Conservation (phyloP, 306 rosid genomes). For the Sphenostylis stenocarpa region DNA sequence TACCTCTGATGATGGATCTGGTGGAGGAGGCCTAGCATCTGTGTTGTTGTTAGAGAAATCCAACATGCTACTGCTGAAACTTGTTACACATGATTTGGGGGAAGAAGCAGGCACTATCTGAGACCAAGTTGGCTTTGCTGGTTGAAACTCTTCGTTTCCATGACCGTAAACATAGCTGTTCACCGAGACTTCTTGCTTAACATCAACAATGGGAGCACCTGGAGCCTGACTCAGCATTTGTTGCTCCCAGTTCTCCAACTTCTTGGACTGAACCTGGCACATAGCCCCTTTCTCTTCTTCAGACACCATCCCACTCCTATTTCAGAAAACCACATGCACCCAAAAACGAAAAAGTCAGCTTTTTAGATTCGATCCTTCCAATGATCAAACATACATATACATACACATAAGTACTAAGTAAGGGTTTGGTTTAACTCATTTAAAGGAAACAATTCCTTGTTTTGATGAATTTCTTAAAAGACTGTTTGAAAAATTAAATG, state of each 20-base stretch:
- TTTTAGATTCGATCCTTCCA: neutral
- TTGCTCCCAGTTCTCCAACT: constrained; percentile 72
- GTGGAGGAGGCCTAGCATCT: constrained; percentile 50
- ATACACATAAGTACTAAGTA: neutral
- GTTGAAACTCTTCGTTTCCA: constrained; percentile 52
- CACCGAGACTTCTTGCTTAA: constrained; percentile 64
- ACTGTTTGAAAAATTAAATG: neutral
- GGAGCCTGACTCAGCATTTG: constrained; percentile 48
- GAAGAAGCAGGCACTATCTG: constrained; percentile 33
- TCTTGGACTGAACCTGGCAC: constrained; percentile 55
- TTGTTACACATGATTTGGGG: constrained; percentile 67
- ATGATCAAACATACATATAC: neutral
- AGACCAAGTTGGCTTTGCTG: constrained; percentile 53
- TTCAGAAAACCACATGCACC: neutral
- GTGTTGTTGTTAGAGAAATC: constrained; percentile 73
- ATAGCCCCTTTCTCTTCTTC: constrained; percentile 63
- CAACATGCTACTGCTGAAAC: constrained; percentile 76
- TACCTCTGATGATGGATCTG: constrained; percentile 87
- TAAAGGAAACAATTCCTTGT: neutral
- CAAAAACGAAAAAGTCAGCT: neutral
- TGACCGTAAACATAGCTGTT: constrained; percentile 59
- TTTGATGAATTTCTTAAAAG: neutral
- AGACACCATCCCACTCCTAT: constrained; percentile 68
- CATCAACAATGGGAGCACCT: constrained; percentile 46
- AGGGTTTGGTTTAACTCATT: neutral